Evolutionary conservation across 345 rosid genomes (phyloP), one percentile per base, ranked within the genome.

Genomic region (Excoecaria cochinchinensis): DNA sequence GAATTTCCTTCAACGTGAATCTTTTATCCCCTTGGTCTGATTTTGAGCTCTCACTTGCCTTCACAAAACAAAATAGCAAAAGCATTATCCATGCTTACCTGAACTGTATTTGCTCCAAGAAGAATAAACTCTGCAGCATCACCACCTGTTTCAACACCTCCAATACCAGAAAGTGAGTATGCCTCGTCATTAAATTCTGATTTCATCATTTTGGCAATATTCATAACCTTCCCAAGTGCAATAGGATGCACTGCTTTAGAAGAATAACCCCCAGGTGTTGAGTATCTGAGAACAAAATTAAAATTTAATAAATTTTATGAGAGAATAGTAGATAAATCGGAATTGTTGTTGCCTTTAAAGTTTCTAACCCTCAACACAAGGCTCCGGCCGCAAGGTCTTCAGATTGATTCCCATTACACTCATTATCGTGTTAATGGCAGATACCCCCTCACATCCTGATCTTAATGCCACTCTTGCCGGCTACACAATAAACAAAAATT

Each of bases 241-340:
- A 95, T 93, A 13, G 99, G 99, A 74, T 94, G 97, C 74, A 93
- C 99, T 16, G 97, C 99, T 83, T 91, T 95, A 47, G 81, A 86
- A 77, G 99, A 95, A 78, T 95, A 95, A 69, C 99, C 97, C 48
- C 99, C 99, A 17, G 99, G 98, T 77, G 98, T 95, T 22, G 99
- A 93, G 81, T 95, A 93, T 72, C 98, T 95, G 81, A 21, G 69
- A 83, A 64, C 53, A 81, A 77, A 58, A 70, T 79, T 71, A 31
- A 67, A 73, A 55, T 31, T 19, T 19, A 65, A 24, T 67, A 65
- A 75, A 36, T 42, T 74, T 50, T 17, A 53, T 19, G 36, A 22
- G 38, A 71, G 70, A 10, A 46, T 72, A 38, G 22, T 55, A 74
- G 59, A 24, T 48, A 70, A 73, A 22, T 22, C 15, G 22, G 74